phyloP scores from a whole-genome alignment of 2,329 filamentous ascomycete species.

The Talaromyces sp. region DNA sequence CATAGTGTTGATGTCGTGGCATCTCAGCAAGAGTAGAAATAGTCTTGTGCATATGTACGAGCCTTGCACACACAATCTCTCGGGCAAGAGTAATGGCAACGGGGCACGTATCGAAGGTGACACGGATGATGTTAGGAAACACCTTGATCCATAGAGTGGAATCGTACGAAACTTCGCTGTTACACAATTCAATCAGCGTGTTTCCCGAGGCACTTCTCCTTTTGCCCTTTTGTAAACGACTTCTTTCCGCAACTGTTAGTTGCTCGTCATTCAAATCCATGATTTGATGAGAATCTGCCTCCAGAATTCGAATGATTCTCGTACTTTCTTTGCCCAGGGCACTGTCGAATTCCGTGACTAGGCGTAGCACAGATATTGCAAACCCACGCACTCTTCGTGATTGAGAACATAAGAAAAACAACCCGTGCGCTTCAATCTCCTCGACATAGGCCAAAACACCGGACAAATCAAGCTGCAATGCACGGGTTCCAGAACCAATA shows the following conservation, averaged over 20 bases:
- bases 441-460: constrained; percentile 90
- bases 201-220: constrained; percentile 77
- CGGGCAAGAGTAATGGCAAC: constrained; percentile 86
- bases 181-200: constrained; percentile 86
- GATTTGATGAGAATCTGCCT: constrained; percentile 80
- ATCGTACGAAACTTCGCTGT: constrained; percentile 91
- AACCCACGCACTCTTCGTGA: constrained; percentile 83
- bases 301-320: constrained; percentile 84
- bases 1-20: constrained; percentile 46
- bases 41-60: constrained; percentile 85
- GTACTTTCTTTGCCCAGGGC: constrained; percentile 75
- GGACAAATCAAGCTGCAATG: constrained; percentile 74
- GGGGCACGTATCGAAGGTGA: constrained; percentile 84
- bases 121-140: constrained; percentile 88
- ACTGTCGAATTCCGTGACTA: constrained; percentile 89
- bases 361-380: constrained; percentile 82
- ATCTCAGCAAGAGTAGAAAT: constrained; percentile 75
- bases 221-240: constrained; percentile 82
- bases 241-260: constrained; percentile 78
- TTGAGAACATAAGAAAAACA: constrained; percentile 97
- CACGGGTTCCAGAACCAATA: constrained; percentile 59
- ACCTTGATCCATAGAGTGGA: constrained; percentile 96
- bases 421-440: constrained; percentile 89
- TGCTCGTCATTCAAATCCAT: constrained; percentile 90
- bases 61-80: constrained; percentile 85